Evolutionary conservation across 768 basidiomycete genomes (phyloP).

Genomic region (Tubosaeta sp.): DNA sequence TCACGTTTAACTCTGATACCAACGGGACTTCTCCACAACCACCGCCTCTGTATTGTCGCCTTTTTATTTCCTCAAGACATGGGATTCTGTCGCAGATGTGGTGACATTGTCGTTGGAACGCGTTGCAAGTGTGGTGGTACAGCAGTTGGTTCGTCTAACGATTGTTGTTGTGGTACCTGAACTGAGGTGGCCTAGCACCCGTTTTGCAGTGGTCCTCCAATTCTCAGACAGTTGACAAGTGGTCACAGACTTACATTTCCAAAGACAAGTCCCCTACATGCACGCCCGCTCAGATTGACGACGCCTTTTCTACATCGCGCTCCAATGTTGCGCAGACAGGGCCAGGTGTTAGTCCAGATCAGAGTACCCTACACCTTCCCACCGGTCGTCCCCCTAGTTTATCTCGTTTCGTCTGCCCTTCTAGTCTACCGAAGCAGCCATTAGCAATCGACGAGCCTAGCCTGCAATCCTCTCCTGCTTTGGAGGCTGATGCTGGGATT

Average conservation of each 20-base stretch:
- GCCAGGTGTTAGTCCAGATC: conserved; percentile 3
- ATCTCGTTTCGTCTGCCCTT: conserved; percentile 26
- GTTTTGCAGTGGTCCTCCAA: conserved; percentile 59
- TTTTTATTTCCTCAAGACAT: conserved; percentile 33
- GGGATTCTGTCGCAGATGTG: conserved; percentile 85
- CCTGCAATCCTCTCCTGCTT: conserved; percentile 31
- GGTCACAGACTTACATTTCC: conserved; percentile 76
- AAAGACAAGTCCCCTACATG: conserved; percentile 46
- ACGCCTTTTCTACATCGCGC: conserved; percentile 9
- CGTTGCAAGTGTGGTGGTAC: conserved; percentile 81
- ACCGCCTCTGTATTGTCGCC: neutral
- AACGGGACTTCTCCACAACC: neutral
- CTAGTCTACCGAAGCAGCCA: conserved; percentile 48
- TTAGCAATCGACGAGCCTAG: conserved; percentile 18
- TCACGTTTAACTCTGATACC: conserved; percentile 1
- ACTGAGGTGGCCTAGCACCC: conserved; percentile 46
- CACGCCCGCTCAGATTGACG: conserved; percentile 25
- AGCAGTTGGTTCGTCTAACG: conserved; percentile 60
- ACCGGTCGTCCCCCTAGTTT: conserved; percentile 43
- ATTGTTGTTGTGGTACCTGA: neutral
- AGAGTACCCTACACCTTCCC: neutral
- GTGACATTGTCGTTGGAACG: conserved; percentile 67
- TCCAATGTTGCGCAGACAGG: conserved; percentile 8
- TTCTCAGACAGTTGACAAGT: conserved; percentile 54
- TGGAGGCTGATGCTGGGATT: conserved; percentile 56